phyloP scores from a whole-genome alignment of 352 stramenopile genomes.

The Pythium inflatum region DNA sequence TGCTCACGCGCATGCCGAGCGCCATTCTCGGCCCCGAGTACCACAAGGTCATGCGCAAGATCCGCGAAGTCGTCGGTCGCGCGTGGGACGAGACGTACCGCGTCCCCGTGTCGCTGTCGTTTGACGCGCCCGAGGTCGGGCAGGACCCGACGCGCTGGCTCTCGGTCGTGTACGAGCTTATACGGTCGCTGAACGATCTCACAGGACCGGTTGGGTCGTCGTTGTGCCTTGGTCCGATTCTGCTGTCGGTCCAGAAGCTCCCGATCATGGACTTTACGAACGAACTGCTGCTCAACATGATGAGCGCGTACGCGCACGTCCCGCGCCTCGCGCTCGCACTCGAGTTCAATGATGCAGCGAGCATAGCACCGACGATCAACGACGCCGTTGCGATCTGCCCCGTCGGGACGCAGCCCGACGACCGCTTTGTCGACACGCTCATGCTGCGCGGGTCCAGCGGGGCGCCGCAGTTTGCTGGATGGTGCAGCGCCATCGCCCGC shows the following conservation, averaged over 20 bases:
- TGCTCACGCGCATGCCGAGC: conserved; percentile 9
- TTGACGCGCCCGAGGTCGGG: not conserved
- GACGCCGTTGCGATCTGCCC: not conserved
- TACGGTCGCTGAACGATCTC: not conserved
- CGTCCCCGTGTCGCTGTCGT: conserved; percentile 3
- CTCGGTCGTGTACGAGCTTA: conserved; percentile 16
- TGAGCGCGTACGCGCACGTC: not conserved
- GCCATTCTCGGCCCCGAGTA: conserved; percentile 6
- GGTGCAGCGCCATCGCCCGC: conserved; percentile 4
- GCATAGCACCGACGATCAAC: conserved; percentile 16
- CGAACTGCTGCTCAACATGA: not conserved
- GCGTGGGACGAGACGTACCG: conserved; percentile 14
- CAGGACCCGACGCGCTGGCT: conserved; percentile 4
- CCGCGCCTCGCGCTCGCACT: not conserved
- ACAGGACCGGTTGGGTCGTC: not conserved
- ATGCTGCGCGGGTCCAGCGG: conserved; percentile 9
- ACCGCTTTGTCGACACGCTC: conserved; percentile 8
- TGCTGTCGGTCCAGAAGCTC: not conserved
- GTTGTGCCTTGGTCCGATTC: not conserved
- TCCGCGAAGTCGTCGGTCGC: not conserved
- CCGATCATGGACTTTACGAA: conserved; percentile 10
- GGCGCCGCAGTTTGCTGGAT: not conserved
- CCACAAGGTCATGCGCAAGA: not conserved
- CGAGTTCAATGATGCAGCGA: not conserved
- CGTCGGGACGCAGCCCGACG: not conserved